Base-by-base conservation (phyloP, 2,329 filamentous ascomycete genomes). In the Rugonectria rugulosa region DNA sequence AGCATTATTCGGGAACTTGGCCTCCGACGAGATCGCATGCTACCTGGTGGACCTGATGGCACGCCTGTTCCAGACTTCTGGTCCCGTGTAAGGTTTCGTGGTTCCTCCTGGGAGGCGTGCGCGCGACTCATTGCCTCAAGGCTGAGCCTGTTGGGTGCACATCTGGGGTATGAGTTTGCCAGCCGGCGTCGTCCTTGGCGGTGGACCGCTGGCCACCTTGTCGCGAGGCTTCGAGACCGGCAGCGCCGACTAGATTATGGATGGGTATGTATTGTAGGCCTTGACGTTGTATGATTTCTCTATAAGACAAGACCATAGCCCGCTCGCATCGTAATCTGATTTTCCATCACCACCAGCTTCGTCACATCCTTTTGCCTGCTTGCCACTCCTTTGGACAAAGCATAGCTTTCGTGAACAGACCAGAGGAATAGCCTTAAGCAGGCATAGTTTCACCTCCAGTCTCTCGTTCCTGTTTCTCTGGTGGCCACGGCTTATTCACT, bases 71-170 rank as follows among this genome's bases (percentile, higher is more conserved):
- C 51, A 53, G 43, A 47, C 43, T 19, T 43, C 29, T 23, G 44
- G 44, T 20, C 19, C 15, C 21, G 52, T 38, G 34, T 26, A 55
- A 50, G 45, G 40, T 55, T 55, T 49, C 44, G n/a, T 36, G 17
- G 27, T 5, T 11, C 14, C 9, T 24, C 32, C 1, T 7, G n/a
- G 17, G 29, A 14, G 31, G 44, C 44, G 44, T 21, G 36, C 24
- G 31, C 44, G 23, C 44, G 44, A 47, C 23, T 47, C 31, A 20
- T 17, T 47, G 21, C 21, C 5, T 3, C 31, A 14, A n/a, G 20
- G 15, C 40, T 43, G 31, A 4, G 20, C 11, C 31, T 34, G 8
- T 34, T 7, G 14, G 31, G 31, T 34, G 31, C 37, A 17, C 23
- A 27, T 23, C 23, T 15, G n/a, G 37, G 8, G 6, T 14, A 7